phyloP scores from a whole-genome alignment of 352 stramenopile genomes.

The Phytophthora cryptogea region DNA sequence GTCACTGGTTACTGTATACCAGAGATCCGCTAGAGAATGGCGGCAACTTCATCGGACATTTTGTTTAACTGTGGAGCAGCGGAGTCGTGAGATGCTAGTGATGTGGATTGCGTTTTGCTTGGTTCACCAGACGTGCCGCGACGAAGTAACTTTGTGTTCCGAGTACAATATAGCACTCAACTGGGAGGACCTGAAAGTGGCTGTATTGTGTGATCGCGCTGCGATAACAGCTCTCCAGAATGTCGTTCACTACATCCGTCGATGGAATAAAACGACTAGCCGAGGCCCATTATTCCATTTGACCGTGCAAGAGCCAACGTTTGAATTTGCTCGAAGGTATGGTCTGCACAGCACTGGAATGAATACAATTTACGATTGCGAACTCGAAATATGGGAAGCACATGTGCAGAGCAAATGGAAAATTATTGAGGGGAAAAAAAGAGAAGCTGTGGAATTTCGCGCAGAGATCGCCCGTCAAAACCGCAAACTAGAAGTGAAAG shows the following conservation, averaged over 20 bases:
- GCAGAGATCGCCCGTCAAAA: constrained; percentile 9
- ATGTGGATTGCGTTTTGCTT: constrained; percentile 55
- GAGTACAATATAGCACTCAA: constrained; percentile 53
- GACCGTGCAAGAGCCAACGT: constrained; percentile 40
- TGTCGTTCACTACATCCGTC: constrained; percentile 48
- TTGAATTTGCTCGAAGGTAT: constrained; percentile 38
- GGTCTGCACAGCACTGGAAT: constrained; percentile 19
- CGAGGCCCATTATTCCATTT: constrained; percentile 46
- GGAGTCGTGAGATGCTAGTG: constrained; percentile 44
- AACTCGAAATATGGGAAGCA: constrained; percentile 21
- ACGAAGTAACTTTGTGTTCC: constrained; percentile 12
- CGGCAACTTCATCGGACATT: constrained; percentile 12
- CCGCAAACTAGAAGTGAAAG: not conserved
- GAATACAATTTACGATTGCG: constrained; percentile 8
- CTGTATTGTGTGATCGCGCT: constrained; percentile 35
- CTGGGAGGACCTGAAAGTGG: constrained; percentile 42
- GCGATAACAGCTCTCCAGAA: constrained; percentile 35
- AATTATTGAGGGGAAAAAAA: constrained; percentile 26
- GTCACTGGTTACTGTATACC: constrained; percentile 22
- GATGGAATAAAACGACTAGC: constrained; percentile 25
- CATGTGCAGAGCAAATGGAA: constrained; percentile 19
- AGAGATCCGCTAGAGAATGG: constrained; percentile 21
- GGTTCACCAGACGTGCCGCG: constrained; percentile 32
- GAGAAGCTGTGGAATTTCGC: constrained; percentile 2
- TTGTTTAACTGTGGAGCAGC: constrained; percentile 38